Conservation (phyloP, 129 eudicot genomes). For the Flaveria ramosissima region DNA sequence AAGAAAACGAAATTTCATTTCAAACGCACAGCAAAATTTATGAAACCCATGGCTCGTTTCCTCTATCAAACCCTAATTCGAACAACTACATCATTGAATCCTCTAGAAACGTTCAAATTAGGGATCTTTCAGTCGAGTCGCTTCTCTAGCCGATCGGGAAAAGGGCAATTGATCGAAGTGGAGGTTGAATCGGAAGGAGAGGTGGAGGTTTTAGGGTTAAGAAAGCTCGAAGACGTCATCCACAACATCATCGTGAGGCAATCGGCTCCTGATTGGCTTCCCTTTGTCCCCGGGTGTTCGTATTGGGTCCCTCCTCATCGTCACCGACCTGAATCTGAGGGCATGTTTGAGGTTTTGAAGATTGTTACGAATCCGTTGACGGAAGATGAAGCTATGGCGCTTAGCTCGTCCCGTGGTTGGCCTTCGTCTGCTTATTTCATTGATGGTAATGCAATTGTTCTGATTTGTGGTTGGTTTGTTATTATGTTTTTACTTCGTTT, state of each 20-base stretch:
- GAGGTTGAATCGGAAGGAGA: constrained; percentile 48
- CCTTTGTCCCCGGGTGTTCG: constrained; percentile 56
- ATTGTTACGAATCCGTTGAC: constrained; percentile 32
- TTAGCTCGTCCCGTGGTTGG: constrained; percentile 46
- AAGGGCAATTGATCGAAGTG: constrained; percentile 48
- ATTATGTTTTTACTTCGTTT: too few relatives aligned
- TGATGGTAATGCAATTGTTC: constrained; percentile 38
- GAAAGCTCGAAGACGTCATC: constrained; percentile 52
- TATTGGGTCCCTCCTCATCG: constrained; percentile 62
- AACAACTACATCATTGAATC: constrained; percentile 24
- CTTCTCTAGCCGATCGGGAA: constrained; percentile 47
- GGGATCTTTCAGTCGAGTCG: constrained; percentile 19
- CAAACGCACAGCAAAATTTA: background rate
- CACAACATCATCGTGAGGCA: constrained; percentile 45
- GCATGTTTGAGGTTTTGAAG: constrained; percentile 26
- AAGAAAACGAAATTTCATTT: background rate
- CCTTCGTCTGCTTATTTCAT: constrained; percentile 50
- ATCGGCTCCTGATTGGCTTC: constrained; percentile 67
- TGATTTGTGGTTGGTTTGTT: background rate
- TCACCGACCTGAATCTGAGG: constrained; percentile 26
- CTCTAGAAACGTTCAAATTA: constrained; percentile 34
- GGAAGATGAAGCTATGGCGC: constrained; percentile 37
- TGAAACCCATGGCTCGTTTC: constrained; percentile 40
- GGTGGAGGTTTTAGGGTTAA: constrained; percentile 40
- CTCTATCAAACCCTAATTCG: constrained; percentile 41